Evolutionary conservation across 2,329 filamentous ascomycete genomes (phyloP), one percentile per base, ranked within the genome.

Genomic region (Zasmidium cellare): DNA sequence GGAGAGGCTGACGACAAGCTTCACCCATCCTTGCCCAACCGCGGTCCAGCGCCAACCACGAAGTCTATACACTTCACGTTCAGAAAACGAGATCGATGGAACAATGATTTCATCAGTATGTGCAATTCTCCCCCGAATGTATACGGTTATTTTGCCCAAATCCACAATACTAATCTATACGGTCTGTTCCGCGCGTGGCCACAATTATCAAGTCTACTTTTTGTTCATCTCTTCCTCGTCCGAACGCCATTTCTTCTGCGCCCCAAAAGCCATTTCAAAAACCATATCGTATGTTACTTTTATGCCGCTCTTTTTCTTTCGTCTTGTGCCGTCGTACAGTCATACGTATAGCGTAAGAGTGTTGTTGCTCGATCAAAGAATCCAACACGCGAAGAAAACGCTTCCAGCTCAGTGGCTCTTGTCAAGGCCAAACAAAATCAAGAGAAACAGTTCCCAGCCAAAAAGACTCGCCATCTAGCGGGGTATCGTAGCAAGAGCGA

Each of bases 401-500:
- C 12, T 18, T 9, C 35, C 11, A n/a, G 11, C 35, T 16, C n/a
- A 41, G 16, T 9, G 35, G 35, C 35, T 16, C n/a, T 50, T 28
- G 22, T 41, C 12, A 3, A 3, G n/a, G 3, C 7, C 9, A 19
- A 56, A n/a, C 51, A 51, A 35, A 56, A 50, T 47, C 54, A 56
- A 44, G 35, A 35, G 31, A 23, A 35, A 18, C 35, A 41, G 6
- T 47, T 46, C 49, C 48, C 24, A 45, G 46, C 23, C 22, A 19
- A 35, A 50, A 55, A 48, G 45, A 51, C 23, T 50, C 54, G 55
- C 35, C 35, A 54, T 62, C 51, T 62, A 57, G 56, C 54, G 58
- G 60, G 60, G 63, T 65, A 63, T 63, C 61, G 59, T 58, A 60
- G 62, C 57, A 60, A 60, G 61, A 59, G 48, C 48, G 54, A 56